Base-by-base conservation (phyloP, 208 protist genomes). In the Blastocrithidia nonstop region DNA sequence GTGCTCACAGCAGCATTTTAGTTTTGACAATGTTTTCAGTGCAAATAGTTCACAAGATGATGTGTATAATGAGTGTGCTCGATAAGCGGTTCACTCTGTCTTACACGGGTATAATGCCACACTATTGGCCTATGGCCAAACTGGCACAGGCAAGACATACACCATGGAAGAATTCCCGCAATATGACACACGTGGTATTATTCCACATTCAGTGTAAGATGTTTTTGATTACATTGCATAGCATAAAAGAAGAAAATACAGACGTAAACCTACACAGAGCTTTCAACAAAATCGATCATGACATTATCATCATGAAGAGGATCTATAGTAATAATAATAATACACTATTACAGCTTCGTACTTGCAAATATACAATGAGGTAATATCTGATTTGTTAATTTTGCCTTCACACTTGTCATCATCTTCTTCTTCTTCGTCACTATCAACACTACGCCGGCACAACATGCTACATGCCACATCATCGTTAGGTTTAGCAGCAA, bases 61-160 rank as follows among this genome's bases (percentile, higher is more conserved):
- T 7, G 54, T 93, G 49, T 93, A 90, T 61, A 66, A 78, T n/a
- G 26, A 44, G 7, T 77, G 71, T 33, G 85, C 77, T 5, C 59
- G 61, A 38, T 71, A 70, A 1, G 80, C 73, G 3, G 76, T 95
- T 22, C 55, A 75, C 13, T 75, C 74, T 9, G 69, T 80, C 20
- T 21, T 94, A 31, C 50, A 75, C 19, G 86, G 86, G 28, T 89
- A 82, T 66, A 94, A 91, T 63, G 71, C 71, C 6, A 86, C 88
- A 0, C 53, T 95, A 19, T 90, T 95, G 80, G 88, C 79, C 49
- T 95, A 95, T 57, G 88, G 88, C 0, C 88, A 90, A 57, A 95
- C 88, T 6, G 83, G 84, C 38, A 91, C 88, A 0, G 88, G 88
- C 25, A 95, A 95, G 62, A 82, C 82, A 9, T 92, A 64, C 59